Percentiles rank a stretch among this genome's conserved stretches.
Conservation (phyloP, 2,329 filamentous ascomycete genomes). For the Trichophyton mentagrophytes region DNA sequence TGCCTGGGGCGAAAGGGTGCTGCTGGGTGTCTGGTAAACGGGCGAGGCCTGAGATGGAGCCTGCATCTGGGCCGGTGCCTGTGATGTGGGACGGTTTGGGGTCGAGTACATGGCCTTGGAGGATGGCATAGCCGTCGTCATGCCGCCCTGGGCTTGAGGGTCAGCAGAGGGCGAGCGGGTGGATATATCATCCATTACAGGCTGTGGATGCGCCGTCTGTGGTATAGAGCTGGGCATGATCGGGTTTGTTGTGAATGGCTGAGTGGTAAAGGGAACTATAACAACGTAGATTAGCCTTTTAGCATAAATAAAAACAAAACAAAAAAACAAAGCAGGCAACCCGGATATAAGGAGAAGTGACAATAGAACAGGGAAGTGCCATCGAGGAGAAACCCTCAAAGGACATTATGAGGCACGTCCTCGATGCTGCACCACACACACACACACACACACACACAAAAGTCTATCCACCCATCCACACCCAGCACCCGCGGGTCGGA, state of each 20-base stretch:
- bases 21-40: slow-evolving; percentile 11
- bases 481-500: not conserved
- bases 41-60: slow-evolving; percentile 7
- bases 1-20: slow-evolving; percentile 16
- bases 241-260: slow-evolving; percentile 8
- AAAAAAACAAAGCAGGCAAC: not conserved
- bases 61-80: slow-evolving; percentile 6
- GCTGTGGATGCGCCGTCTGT: slow-evolving; percentile 15
- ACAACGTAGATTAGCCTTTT: not conserved
- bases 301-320: not conserved
- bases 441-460: not conserved
- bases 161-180: slow-evolving; percentile 5
- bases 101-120: slow-evolving; percentile 11
- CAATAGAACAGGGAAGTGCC: not conserved
- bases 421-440: not conserved
- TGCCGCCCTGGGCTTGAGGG: slow-evolving; percentile 9
- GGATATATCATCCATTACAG: not conserved
- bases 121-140: slow-evolving; percentile 7
- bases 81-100: slow-evolving; percentile 7
- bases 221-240: slow-evolving; percentile 7
- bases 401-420: not conserved
- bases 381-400: no score
- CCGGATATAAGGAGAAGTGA: not conserved
- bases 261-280: slow-evolving; percentile 6
- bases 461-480: not conserved